phyloP scores from a whole-genome alignment of 1,284 basidiomycete species.

The Apiotrichum sp. region DNA sequence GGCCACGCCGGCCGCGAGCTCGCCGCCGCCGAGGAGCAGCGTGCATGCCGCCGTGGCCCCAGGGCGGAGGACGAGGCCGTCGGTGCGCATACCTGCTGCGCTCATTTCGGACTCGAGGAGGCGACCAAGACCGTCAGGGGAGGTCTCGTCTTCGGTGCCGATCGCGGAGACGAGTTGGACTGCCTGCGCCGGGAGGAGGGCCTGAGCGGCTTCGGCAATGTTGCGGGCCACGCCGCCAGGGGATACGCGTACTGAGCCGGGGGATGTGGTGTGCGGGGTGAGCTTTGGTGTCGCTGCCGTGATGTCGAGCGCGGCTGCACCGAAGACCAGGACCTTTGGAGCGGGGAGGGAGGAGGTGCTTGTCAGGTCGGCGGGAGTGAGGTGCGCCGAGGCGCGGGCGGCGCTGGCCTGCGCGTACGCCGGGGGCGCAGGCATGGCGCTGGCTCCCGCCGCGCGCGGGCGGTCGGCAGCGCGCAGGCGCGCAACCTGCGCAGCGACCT shows the following conservation, averaged over 20 bases:
- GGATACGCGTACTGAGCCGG: constrained; percentile 66
- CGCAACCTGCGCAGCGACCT: constrained; percentile 70
- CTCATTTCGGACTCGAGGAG: constrained; percentile 57
- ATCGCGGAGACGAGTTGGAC: constrained; percentile 49
- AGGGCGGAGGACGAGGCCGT: constrained; percentile 58
- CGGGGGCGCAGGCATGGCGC: background rate
- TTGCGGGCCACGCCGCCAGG: constrained; percentile 92
- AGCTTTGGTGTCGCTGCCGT: constrained; percentile 52
- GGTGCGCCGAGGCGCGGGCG: too few relatives aligned
- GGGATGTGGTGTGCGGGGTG: constrained; percentile 59
- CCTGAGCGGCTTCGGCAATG: constrained; percentile 73
- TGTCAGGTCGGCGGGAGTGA: background rate
- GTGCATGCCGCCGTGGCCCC: constrained; percentile 70
- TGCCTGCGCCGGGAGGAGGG: constrained; percentile 23
- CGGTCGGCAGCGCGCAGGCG: background rate
- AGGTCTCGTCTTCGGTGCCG: constrained; percentile 9
- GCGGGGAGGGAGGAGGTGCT: constrained; percentile 13
- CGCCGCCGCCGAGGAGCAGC: constrained; percentile 71
- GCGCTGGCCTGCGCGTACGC: background rate
- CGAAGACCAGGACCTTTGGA: constrained; percentile 59
- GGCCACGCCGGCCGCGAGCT: constrained; percentile 75
- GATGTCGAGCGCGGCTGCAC: constrained; percentile 80
- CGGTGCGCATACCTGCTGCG: constrained; percentile 66
- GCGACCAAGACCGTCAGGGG: constrained; percentile 60
- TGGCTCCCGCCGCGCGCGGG: too few relatives aligned